phyloP scores from a whole-genome alignment of 495 filamentous ascomycete species.

The Xylaria cubensis region DNA sequence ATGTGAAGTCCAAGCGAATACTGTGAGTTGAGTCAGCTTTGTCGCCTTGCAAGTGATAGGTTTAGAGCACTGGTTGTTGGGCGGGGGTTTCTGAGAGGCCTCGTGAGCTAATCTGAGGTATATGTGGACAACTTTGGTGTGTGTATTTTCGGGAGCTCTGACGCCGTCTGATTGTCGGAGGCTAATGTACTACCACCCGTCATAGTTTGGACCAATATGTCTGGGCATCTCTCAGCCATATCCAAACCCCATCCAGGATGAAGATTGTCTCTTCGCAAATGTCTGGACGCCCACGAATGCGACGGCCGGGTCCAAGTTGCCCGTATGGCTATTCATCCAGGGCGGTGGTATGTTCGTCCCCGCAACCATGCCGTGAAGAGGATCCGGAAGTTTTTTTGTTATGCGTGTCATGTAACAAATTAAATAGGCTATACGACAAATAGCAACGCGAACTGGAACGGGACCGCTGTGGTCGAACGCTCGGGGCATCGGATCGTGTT shows the following conservation, averaged over 20 bases:
- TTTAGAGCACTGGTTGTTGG: background rate
- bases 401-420: background rate
- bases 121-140: background rate
- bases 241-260: constrained; percentile 52
- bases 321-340: constrained; percentile 77
- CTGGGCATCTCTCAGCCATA: constrained; percentile 52
- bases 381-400: background rate
- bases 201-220: constrained; percentile 57
- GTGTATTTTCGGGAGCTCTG: background rate
- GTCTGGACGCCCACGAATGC: constrained; percentile 71
- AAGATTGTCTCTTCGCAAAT: constrained; percentile 79
- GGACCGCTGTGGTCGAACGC: constrained; percentile 63
- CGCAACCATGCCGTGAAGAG: background rate
- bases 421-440: constrained; percentile 62
- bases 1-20: background rate
- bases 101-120: background rate
- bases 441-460: constrained; percentile 72
- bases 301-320: constrained; percentile 56
- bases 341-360: constrained; percentile 61
- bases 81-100: background rate
- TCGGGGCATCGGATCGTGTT: constrained; percentile 67
- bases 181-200: background rate
- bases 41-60: background rate
- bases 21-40: background rate
- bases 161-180: background rate